phyloP scores from a whole-genome alignment of 352 stramenopile species.

The Globisporangium recalcitrans region DNA sequence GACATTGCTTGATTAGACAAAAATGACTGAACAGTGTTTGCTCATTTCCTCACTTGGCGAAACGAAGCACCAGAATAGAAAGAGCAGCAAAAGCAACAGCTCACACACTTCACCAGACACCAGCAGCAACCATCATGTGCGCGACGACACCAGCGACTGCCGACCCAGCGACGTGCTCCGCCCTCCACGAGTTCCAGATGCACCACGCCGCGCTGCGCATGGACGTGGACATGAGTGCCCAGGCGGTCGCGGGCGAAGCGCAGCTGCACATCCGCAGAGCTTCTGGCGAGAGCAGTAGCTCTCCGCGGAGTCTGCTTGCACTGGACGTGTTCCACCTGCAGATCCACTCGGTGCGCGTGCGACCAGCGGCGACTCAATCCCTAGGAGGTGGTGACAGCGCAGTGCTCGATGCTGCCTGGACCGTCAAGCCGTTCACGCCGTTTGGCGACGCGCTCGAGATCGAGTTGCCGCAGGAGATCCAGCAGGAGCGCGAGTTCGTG shows the following conservation, averaged over 20 bases:
- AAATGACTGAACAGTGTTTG: no score
- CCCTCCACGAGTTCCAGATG: slow-evolving; percentile 43
- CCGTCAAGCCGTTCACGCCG: slow-evolving; percentile 49
- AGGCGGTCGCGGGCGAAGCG: slow-evolving; percentile 25
- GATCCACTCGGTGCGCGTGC: slow-evolving; percentile 34
- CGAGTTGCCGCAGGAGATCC: slow-evolving; percentile 23
- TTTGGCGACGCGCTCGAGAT: slow-evolving; percentile 61
- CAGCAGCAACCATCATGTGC: slow-evolving; percentile 2
- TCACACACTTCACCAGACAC: not conserved
- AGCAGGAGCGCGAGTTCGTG: slow-evolving; percentile 22
- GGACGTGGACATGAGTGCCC: slow-evolving; percentile 37
- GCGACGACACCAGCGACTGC: not conserved
- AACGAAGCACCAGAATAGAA: not conserved
- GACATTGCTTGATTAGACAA: no score
- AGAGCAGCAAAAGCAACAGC: slow-evolving; percentile 2
- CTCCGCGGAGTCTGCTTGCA: slow-evolving; percentile 25
- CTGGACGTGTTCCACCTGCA: slow-evolving; percentile 62
- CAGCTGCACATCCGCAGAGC: slow-evolving; percentile 35
- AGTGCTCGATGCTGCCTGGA: slow-evolving; percentile 24
- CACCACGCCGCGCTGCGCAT: slow-evolving; percentile 46
- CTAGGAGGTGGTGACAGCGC: not conserved
- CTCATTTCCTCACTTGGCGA: not conserved
- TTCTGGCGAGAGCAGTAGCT: not conserved
- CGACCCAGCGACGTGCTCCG: slow-evolving; percentile 65
- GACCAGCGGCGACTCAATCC: not conserved